These are phyloP conservation scores for Calonectria hongkongensis DNA, from an alignment of 2,329 filamentous ascomycete genomes.

Conservation along the genomic window DNA sequence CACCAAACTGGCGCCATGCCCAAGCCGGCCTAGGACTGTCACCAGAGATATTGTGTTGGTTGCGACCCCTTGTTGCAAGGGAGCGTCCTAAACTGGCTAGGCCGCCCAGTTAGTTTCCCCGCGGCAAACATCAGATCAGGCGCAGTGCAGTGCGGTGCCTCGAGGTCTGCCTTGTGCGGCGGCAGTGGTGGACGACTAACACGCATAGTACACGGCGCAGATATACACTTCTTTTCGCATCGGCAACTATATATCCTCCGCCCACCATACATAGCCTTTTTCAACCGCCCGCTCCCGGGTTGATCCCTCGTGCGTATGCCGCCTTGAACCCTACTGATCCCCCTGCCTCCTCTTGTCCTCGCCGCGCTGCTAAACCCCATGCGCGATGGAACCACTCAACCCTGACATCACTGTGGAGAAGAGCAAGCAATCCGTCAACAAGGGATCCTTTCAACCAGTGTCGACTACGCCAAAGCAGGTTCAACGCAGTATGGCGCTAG, in stretches of 20 bases:
- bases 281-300: background rate
- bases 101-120: background rate
- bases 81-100: too few species aligned
- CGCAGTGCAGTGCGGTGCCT: background rate
- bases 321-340: background rate
- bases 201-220: background rate
- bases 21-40: background rate
- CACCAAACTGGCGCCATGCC: background rate
- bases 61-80: background rate
- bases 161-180: background rate
- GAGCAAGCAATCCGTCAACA: background rate
- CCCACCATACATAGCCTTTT: background rate
- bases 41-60: background rate
- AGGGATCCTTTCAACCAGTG: constrained; percentile 17
- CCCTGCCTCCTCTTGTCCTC: background rate
- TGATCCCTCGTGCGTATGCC: constrained; percentile 5
- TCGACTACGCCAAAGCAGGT: background rate
- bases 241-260: background rate
- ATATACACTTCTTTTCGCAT: background rate
- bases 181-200: background rate
- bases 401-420: constrained; percentile 25
- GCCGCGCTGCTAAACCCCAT: constrained; percentile 2
- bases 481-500: background rate
- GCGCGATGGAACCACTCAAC: background rate
- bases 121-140: background rate